A percentile compares a stretch with the other conserved stretches of the same genome.
phyloP scores from a whole-genome alignment of 352 stramenopile genomes.

The Pythium chondricola region DNA sequence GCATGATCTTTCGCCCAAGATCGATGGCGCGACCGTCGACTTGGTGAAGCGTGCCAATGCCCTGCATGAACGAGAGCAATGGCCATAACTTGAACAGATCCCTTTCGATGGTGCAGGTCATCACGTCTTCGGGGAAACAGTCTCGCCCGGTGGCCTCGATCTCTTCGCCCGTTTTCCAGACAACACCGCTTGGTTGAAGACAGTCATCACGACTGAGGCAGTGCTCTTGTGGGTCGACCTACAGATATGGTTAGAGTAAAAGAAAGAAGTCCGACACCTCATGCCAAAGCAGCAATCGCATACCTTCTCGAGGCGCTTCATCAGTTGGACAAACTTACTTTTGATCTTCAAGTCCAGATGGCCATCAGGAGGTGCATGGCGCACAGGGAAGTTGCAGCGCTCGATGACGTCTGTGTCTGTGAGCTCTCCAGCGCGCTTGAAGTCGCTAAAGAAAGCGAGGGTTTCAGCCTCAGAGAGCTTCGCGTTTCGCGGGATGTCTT shows the following conservation, averaged over 20 bases:
- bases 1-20: slow-evolving; percentile 23
- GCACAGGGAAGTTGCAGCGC: slow-evolving; percentile 23
- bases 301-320: slow-evolving; percentile 24
- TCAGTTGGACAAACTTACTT: slow-evolving; percentile 23
- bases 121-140: slow-evolving; percentile 24
- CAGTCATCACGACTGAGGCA: slow-evolving; percentile 29
- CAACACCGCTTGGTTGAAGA: slow-evolving; percentile 23
- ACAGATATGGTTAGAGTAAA: slow-evolving; percentile 16
- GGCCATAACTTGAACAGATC: slow-evolving; percentile 27
- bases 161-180: slow-evolving; percentile 26
- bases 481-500: slow-evolving; percentile 24
- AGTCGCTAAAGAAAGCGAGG: slow-evolving; percentile 26
- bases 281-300: slow-evolving; percentile 3
- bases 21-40: slow-evolving; percentile 24
- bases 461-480: slow-evolving; percentile 21
- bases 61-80: slow-evolving; percentile 25
- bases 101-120: slow-evolving; percentile 22
- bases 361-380: slow-evolving; percentile 19
- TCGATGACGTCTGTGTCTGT: slow-evolving; percentile 22
- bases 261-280: slow-evolving; percentile 8
- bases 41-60: slow-evolving; percentile 26
- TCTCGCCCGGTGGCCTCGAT: slow-evolving; percentile 23
- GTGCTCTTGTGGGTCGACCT: slow-evolving; percentile 21
- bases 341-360: slow-evolving; percentile 22
- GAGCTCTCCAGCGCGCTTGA: slow-evolving; percentile 20